Base-by-base conservation (phyloP, 1,284 basidiomycete species). In the Erythrobasidium hasegawianum region DNA sequence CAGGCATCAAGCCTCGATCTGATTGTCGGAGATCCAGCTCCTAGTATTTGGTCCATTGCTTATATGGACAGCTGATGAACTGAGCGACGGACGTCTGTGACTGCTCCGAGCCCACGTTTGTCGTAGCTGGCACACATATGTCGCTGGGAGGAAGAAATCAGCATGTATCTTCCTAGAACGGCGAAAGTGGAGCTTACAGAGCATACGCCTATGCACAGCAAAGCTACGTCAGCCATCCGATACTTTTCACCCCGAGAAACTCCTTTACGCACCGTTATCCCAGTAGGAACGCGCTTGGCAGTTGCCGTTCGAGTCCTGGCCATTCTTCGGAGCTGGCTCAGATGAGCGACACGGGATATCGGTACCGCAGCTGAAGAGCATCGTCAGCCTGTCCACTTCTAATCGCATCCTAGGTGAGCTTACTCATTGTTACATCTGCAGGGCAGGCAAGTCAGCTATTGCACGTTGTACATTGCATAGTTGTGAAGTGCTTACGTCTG, bases 231-330 rank as follows among this genome's bases (percentile, higher is more conserved):
- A n/a, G n/a, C n/a, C n/a, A n/a, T n/a, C n/a, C n/a, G n/a, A n/a
- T n/a, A n/a, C n/a, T n/a, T n/a, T n/a, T n/a, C n/a, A n/a, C n/a
- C n/a, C n/a, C n/a, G n/a, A n/a, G n/a, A n/a, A n/a, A n/a, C n/a
- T n/a, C n/a, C n/a, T n/a, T n/a, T n/a, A n/a, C n/a, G n/a, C 16
- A 47, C 55, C 55, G 20, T 57, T 57, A 27, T 29, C 33, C 55
- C 55, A 57, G 55, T 38, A 40, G 16, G 55, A 57, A 40, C 55
- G 55, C 22, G 55, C 26, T 33, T 57, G 55, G 33, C 55, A 57
- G 33, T 57, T 57, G 2, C 55, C 55, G 24, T 29, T 33, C 2
- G 55, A 4, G 24, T 57, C 55, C 33, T 57, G 55, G 5, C 55
- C 55, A 57, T 57, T 57, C 24, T 57, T 57, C 11, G 55, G 55